Conservation (phyloP, 306 rosid genomes). For the Prunus campanulata region DNA sequence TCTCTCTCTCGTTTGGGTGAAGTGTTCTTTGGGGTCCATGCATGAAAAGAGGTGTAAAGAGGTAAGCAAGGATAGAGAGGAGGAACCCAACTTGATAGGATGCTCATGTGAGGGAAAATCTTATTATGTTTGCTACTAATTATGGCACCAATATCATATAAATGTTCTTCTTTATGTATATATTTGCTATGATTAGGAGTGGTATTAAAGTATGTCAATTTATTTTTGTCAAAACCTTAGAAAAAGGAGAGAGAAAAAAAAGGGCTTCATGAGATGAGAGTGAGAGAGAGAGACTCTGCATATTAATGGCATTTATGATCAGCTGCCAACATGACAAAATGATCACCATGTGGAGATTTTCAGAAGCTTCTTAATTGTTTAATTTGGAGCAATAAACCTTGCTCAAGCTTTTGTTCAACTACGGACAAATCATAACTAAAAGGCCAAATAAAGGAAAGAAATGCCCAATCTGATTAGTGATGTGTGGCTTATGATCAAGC, state of each 20-base stretch:
- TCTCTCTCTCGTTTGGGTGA: conserved; percentile 19
- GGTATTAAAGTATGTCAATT: conserved; percentile 47
- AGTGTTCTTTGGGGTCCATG: conserved; percentile 30
- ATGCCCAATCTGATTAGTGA: not conserved
- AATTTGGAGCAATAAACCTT: not conserved
- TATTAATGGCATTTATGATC: conserved; percentile 9
- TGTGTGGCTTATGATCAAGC: not conserved
- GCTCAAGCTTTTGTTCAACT: not conserved
- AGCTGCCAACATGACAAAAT: conserved; percentile 13
- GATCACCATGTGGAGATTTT: not conserved
- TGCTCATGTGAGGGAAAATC: conserved; percentile 66
- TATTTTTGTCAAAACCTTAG: conserved; percentile 26
- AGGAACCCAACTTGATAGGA: conserved; percentile 47
- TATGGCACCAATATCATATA: conserved; percentile 45
- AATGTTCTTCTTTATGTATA: not conserved
- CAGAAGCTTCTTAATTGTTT: not conserved
- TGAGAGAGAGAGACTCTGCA: not conserved
- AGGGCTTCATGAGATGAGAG: not conserved
- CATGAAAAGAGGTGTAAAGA: conserved; percentile 73
- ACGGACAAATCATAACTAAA: too few species aligned
- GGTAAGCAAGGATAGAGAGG: conserved; percentile 24
- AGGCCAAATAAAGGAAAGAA: not conserved
- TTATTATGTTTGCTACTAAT: conserved; percentile 52
- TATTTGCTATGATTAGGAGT: conserved; percentile 58
- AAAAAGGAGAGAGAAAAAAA: not conserved